A percentile compares a stretch with the other conserved stretches of the same genome.
These are phyloP conservation scores for Falciphora oryzae DNA, from an alignment of 2,329 filamentous ascomycete genomes.

Conservation along the genomic window DNA sequence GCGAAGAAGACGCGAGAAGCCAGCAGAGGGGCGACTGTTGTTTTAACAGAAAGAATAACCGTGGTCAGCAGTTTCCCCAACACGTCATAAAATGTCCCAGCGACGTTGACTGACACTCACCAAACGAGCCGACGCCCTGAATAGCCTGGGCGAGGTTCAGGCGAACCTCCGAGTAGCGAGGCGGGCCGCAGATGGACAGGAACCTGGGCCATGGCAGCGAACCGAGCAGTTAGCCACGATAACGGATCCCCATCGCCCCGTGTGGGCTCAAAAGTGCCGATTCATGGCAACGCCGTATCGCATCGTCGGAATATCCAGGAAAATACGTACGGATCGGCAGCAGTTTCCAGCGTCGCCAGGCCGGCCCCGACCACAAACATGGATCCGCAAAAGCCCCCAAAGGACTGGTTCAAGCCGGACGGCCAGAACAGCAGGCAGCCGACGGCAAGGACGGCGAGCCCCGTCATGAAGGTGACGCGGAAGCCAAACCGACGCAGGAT, in stretches of 20 bases:
- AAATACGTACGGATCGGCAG: conserved; percentile 42
- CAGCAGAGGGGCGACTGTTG: conserved; percentile 46
- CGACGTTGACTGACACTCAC: neutral
- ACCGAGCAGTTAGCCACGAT: neutral
- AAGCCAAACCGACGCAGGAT: conserved; percentile 61
- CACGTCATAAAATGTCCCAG: neutral
- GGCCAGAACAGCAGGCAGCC: conserved; percentile 56
- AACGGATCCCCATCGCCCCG: too few species aligned
- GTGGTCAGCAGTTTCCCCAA: neutral
- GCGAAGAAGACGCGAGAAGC: conserved; percentile 58
- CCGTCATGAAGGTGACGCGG: conserved; percentile 61
- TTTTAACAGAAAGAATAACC: neutral
- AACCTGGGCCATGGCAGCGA: conserved; percentile 17
- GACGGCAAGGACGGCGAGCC: conserved; percentile 48
- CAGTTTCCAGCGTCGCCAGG: conserved; percentile 49
- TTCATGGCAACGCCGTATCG: too few species aligned
- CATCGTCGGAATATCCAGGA: neutral
- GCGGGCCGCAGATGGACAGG: conserved; percentile 51
- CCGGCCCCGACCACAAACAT: conserved; percentile 40
- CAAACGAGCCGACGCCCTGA: conserved; percentile 51
- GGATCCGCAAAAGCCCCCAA: conserved; percentile 54
- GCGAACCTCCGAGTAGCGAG: conserved; percentile 50
- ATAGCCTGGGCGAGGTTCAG: conserved; percentile 55
- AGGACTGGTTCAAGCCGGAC: conserved; percentile 46
- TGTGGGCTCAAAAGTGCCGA: too few species aligned